Base-by-base conservation (phyloP, 2,329 filamentous ascomycete species). In the Teratosphaeria gauchensis region DNA sequence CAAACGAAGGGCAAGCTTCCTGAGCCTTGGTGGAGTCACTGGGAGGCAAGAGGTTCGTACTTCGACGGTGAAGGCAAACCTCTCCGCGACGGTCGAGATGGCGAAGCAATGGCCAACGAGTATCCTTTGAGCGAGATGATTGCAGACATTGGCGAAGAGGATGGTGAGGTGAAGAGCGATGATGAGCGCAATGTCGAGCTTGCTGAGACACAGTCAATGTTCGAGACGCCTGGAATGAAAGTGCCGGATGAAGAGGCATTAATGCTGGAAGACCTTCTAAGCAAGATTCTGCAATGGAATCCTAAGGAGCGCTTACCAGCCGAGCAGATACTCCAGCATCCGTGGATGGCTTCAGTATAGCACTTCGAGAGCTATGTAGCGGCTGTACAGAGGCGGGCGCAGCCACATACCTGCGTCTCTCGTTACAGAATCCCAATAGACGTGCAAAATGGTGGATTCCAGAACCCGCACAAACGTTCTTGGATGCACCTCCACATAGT, bases 1-100 rank as follows among this genome's bases (percentile, higher is more conserved):
- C 53, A 60, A 35, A 58, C 56, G 56, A 56, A 56, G 28, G 60
- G 60, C 12, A 58, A 56, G 46, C 38, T 60, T 11, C 60, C 60
- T 11, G 56, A 58, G 1, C 54, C 56, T 16, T 58, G 58, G 60
- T 60, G 60, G 56, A 60, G 42, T 14, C 19, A 12, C 14, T 62
- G 60, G 60, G 58, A 60, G 14, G 51, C 16, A 30, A 35, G 58
- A 11, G 12, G 46, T 28, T 28, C 19, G 48, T 55, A 31, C 48
- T 62, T 60, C 28, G 58, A 56, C 30, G 56, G 58, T n/a, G 21
- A 53, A 31, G 60, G 60, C 21, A 53, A 53, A 51, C 58, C 58
- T 51, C 56, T 59, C 5, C 24, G 9, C 30, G 51, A 30, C 9
- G 33, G 56, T 24, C 31, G 24, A 16, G 24, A 58, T 31, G 57